phyloP scores from a whole-genome alignment of 2,329 filamentous ascomycete genomes.

The Colletotrichum aenigma region DNA sequence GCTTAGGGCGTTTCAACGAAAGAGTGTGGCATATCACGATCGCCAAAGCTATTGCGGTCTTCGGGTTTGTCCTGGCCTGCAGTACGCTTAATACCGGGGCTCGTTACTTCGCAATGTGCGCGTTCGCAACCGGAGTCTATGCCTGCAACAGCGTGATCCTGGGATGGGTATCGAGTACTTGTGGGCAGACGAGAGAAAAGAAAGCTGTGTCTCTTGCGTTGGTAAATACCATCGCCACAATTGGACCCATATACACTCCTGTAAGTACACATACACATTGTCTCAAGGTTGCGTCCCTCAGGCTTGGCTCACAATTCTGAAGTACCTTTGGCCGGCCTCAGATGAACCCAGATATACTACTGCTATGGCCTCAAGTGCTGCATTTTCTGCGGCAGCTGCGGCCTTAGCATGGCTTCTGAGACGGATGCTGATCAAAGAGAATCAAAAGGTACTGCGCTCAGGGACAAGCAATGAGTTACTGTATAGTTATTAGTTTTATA shows the following conservation, averaged over 20 bases:
- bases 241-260: constrained; percentile 19
- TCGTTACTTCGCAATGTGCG: constrained; percentile 36
- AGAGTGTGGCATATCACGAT: constrained; percentile 42
- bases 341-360: constrained; percentile 17
- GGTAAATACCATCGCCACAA: constrained; percentile 20
- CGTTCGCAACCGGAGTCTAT: constrained; percentile 37
- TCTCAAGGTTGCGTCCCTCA: not conserved
- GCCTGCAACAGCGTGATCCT: constrained; percentile 47
- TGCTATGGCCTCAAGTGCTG: constrained; percentile 21
- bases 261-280: not conserved
- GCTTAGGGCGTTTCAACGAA: constrained; percentile 45
- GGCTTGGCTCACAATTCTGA: not conserved
- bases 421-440: constrained; percentile 22
- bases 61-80: constrained; percentile 40
- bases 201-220: constrained; percentile 41
- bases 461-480: not conserved
- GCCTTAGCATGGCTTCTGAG: constrained; percentile 21
- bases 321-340: constrained; percentile 1
- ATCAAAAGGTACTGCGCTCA: constrained; percentile 11
- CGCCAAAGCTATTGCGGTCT: constrained; percentile 39
- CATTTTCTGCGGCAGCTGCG: constrained; percentile 25
- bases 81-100: constrained; percentile 32
- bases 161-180: constrained; percentile 43
- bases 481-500: not conserved
- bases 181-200: constrained; percentile 47